Conservation (phyloP, 345 rosid genomes). For the Populus tremula region DNA sequence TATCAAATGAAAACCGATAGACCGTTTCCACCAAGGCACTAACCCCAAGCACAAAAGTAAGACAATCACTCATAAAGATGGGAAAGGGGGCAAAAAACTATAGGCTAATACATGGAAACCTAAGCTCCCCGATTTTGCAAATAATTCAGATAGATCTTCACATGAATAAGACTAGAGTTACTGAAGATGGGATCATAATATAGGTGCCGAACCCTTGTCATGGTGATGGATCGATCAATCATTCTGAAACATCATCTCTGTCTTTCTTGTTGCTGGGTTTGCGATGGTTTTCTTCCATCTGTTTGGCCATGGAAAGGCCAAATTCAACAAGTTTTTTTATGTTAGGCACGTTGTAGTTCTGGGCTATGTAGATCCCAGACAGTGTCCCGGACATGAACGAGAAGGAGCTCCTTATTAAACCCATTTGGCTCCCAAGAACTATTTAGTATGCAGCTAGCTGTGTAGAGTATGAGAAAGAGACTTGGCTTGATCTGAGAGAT, state of each 20-base stretch:
- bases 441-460: neutral
- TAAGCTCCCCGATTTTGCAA: neutral
- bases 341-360: conserved; percentile 48
- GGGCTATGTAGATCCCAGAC: conserved; percentile 35
- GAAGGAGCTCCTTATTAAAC: conserved; percentile 5
- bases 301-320: conserved; percentile 34
- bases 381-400: conserved; percentile 5
- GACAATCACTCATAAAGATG: neutral
- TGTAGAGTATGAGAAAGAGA: neutral
- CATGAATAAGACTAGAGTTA: neutral
- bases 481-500: neutral
- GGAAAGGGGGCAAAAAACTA: neutral
- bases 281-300: conserved; percentile 42
- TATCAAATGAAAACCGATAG: neutral
- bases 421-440: neutral
- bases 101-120: neutral
- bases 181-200: neutral
- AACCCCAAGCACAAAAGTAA: neutral
- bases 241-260: neutral
- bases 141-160: neutral
- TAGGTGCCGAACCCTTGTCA: neutral
- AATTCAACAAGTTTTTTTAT: conserved; percentile 28
- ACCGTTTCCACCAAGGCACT: too few relatives aligned
- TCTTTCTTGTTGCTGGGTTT: conserved; percentile 21
- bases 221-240: neutral